A percentile compares a stretch with the other conserved stretches of the same genome.
Conservation (phyloP, 2,329 filamentous ascomycete genomes). For the Aureobasidium mangrovei region DNA sequence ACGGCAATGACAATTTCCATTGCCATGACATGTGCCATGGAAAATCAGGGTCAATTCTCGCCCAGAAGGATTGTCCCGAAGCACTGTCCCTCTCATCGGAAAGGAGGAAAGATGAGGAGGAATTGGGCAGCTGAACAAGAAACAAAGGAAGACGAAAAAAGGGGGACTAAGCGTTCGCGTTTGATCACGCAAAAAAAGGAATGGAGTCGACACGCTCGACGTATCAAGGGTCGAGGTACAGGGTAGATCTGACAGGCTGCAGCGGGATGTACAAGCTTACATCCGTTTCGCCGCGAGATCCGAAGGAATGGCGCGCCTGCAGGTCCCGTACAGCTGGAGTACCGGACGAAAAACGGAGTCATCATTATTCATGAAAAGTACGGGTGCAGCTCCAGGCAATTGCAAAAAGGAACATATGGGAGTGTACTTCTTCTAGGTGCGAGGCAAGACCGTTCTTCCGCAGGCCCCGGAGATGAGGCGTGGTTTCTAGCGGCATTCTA, state of each 20-base stretch:
- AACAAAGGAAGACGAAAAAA: not conserved
- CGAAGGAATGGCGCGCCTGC: conserved; percentile 1
- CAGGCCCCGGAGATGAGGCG: conserved; percentile 10
- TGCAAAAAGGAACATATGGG: too few species aligned
- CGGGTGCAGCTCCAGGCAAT: too few species aligned
- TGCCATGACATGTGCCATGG: conserved; percentile 7
- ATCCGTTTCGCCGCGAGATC: conserved; percentile 8
- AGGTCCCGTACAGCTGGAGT: conserved; percentile 4
- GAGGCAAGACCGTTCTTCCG: conserved; percentile 11
- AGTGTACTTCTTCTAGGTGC: conserved; percentile 2
- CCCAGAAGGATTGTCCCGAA: not conserved
- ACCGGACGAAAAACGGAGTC: conserved; percentile 3
- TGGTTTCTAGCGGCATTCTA: conserved; percentile 14
- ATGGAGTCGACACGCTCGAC: conserved; percentile 4
- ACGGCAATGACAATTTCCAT: conserved; percentile 2
- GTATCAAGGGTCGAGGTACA: conserved; percentile 7
- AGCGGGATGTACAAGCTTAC: conserved; percentile 12
- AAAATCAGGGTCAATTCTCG: conserved; percentile 2
- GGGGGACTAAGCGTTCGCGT: conserved; percentile 1
- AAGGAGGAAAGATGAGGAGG: not conserved
- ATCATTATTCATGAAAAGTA: not conserved
- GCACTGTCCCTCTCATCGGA: not conserved
- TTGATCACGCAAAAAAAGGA: conserved; percentile 2
- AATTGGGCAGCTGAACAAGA: not conserved
- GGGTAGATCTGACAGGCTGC: conserved; percentile 9